Evolutionary conservation across 768 basidiomycete species (phyloP).

Genomic region (Suillus variegatus): DNA sequence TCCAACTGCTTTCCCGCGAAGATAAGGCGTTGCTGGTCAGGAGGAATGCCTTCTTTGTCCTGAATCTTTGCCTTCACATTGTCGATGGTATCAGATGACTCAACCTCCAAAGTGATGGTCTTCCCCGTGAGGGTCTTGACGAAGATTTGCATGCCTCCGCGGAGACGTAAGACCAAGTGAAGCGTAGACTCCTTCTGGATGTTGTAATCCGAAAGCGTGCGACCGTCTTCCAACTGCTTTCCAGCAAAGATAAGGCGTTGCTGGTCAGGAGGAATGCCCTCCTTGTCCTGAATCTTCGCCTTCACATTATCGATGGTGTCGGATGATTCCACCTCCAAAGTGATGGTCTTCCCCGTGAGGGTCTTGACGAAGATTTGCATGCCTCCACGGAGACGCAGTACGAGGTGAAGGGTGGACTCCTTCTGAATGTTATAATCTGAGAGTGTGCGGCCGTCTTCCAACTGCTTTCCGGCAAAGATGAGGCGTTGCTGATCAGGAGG

Average conservation of each 20-base stretch:
- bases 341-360: slow-evolving; percentile 77
- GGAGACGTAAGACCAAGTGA: slow-evolving; percentile 69
- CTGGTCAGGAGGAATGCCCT: slow-evolving; percentile 78
- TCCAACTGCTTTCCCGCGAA: slow-evolving; percentile 81
- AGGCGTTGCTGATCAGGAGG: slow-evolving; percentile 85
- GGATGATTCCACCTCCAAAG: slow-evolving; percentile 72
- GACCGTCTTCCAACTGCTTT: slow-evolving; percentile 78
- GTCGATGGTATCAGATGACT: slow-evolving; percentile 76
- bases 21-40: slow-evolving; percentile 76
- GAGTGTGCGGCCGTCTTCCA: slow-evolving; percentile 91
- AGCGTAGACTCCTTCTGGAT: slow-evolving; percentile 78
- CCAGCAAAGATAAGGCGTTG: slow-evolving; percentile 81
- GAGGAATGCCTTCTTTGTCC: slow-evolving; percentile 80
- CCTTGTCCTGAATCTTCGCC: slow-evolving; percentile 79
- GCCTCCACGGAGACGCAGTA: slow-evolving; percentile 67
- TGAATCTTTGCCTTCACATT: slow-evolving; percentile 79
- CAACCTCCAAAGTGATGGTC: slow-evolving; percentile 77
- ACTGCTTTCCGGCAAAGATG: slow-evolving; percentile 92
- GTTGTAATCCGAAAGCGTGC: slow-evolving; percentile 77
- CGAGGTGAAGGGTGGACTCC: slow-evolving; percentile 77
- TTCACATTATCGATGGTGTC: slow-evolving; percentile 81
- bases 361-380: slow-evolving; percentile 79
- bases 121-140: slow-evolving; percentile 75
- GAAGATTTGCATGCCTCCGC: slow-evolving; percentile 77
- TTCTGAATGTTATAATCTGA: slow-evolving; percentile 85